Evolutionary conservation across 148 eudicot genomes (phyloP), one percentile per base, ranked within the genome.

Genomic region (Amaranthus palmeri): DNA sequence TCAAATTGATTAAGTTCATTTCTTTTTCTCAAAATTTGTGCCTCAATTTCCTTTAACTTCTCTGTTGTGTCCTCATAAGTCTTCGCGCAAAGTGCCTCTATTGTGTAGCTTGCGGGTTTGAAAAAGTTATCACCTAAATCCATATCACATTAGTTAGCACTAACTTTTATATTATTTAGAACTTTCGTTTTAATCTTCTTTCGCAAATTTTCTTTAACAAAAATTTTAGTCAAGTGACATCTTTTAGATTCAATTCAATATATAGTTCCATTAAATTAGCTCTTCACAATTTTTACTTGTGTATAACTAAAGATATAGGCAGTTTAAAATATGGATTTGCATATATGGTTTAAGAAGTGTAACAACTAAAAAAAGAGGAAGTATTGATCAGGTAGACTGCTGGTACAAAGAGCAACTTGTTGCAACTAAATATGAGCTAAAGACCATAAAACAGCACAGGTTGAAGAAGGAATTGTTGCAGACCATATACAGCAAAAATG

Each of bases 401-500:
- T 25, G 36, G 36, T 18, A 43, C 57, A 42, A 6, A 25, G 18
- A 6, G 47, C 7, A 11, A 48, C 13, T 11, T 41, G 55, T 11
- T 55, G 77, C 65, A 67, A 47, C 50, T 52, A 68, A 25, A 73
- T 63, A 68, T 15, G 71, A 36, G 71, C 8, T 42, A 25, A 76
- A 62, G 17, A 60, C 65, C 66, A 63, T 67, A 36, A 14, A 67
- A 68, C 48, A 10, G 46, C 8, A 25, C 11, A 62, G 44, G 55
- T 47, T 48, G 45, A 12, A 25, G 36, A 25, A 56, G 54, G 51
- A 36, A 51, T 10, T 13, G 67, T 25, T 71, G 58, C 88, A 66
- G 62, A 95, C 99, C 99, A 85, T 95, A 95, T 60, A 95, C 92
- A 48, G 97, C 99, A 67, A 95, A 95, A 83, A 95, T 92, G 80